Base-by-base conservation (phyloP, 805 yeast genomes). In the Suhomyces faveliae region DNA sequence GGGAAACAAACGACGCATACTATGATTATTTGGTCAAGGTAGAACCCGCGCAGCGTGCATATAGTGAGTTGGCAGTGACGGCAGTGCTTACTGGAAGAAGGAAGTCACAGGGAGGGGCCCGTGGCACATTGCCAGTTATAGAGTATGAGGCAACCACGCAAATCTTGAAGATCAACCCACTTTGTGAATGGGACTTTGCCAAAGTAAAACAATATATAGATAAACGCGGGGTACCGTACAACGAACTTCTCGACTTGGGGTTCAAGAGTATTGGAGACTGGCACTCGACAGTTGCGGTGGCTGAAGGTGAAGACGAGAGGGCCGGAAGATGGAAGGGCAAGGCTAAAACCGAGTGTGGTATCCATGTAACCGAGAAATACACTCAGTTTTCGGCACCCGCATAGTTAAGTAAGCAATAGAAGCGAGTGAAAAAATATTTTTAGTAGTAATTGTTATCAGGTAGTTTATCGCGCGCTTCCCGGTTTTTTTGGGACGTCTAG, bases 241-340 rank as follows among this genome's bases (percentile, higher is more conserved):
- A 92, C 61, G 89, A 80, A 51, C 73, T 92, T 27, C 70, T 92
- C 30, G 92, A 90, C 65, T 70, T 83, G 47, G 97, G 97, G 0
- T 92, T 91, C 67, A 84, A 89, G 60, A 88, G 96, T 0, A 80
- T 92, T 12, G 98, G 98, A 1, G 98, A 92, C 66, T 92, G 91
- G 80, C 98, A 92, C 66, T 88, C 96, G 1, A 92, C 98, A 0
- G 82, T 70, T 24, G 97, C 98, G 2, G 96, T 89, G 9, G 77
- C 71, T 6, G 96, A 87, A 40, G 96, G 95, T 8, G 97, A 89
- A 62, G 97, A 92, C 61, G 98, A 92, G 66, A 79, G 98, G 54
- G 82, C 94, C n/a, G 98, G 98, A 0, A 80, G 98, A 60, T 92
- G 98, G 98, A 85, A 87, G 73, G 97, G 97, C 2, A 79, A 85